Evolutionary conservation across 177 flowering plant species (phyloP).

Genomic region (Telopea speciosissima): DNA sequence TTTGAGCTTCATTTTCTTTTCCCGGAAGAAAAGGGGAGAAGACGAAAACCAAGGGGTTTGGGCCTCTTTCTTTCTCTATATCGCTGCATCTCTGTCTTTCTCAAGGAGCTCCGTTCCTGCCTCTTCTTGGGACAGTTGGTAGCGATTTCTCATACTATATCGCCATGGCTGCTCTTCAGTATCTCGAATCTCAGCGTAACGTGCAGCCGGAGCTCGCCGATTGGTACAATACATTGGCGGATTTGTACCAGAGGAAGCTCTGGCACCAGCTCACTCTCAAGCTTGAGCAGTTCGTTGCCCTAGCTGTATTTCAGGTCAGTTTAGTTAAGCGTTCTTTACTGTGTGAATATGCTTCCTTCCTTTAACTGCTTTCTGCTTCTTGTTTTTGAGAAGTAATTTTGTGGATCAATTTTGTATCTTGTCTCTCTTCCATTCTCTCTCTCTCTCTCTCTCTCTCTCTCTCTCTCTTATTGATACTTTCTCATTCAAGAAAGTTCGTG

Average conservation of each 20-base stretch:
- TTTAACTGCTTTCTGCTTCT: too few species aligned
- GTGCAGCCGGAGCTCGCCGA: slow-evolving; percentile 83
- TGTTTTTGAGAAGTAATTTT: not conserved
- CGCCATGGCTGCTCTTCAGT: slow-evolving; percentile 76
- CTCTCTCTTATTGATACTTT: not conserved
- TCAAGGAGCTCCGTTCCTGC: not conserved
- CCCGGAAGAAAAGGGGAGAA: not conserved
- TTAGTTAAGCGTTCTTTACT: not conserved
- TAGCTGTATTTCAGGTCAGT: slow-evolving; percentile 63
- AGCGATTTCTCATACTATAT: not conserved
- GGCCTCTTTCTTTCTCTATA: not conserved
- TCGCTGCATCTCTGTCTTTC: too few species aligned
- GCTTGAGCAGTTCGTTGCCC: slow-evolving; percentile 90
- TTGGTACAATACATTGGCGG: slow-evolving; percentile 75
- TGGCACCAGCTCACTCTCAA: slow-evolving; percentile 96
- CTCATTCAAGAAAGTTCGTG: not conserved
- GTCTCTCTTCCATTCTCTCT: not conserved
- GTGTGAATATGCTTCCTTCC: not conserved
- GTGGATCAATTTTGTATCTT: not conserved
- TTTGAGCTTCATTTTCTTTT: not conserved
- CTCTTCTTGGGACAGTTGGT: not conserved
- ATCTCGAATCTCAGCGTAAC: slow-evolving; percentile 59
- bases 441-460: not conserved
- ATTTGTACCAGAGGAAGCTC: slow-evolving; percentile 90
- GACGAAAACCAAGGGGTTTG: not conserved